Percentiles rank a stretch among this genome's conserved stretches.
phyloP scores from a whole-genome alignment of 2,329 filamentous ascomycete genomes.

The Fusarium sp. region DNA sequence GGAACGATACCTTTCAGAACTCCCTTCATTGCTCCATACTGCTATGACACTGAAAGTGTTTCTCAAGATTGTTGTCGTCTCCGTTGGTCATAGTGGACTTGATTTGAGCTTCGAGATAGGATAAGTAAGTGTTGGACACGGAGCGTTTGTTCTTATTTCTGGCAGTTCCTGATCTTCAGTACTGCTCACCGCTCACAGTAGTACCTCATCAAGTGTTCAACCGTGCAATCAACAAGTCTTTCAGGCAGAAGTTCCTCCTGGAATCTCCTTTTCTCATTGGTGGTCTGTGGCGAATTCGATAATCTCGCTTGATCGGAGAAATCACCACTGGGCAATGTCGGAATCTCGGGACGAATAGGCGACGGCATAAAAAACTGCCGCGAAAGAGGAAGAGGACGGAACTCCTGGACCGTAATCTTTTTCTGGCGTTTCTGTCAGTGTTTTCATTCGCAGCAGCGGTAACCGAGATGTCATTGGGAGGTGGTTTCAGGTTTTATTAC shows the following conservation, averaged over 20 bases:
- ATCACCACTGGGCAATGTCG: not conserved
- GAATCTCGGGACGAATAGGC: not conserved
- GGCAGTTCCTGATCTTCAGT: too few relatives aligned
- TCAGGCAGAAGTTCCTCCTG: not conserved
- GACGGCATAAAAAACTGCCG: not conserved
- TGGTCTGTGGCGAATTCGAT: not conserved
- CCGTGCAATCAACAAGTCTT: not conserved
- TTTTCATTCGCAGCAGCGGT: not conserved
- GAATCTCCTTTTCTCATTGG: not conserved
- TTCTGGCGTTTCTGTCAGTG: not conserved
- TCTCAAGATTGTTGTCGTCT: too few relatives aligned
- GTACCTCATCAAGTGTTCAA: not conserved
- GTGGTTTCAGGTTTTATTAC: not conserved
- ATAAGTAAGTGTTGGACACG: too few relatives aligned
- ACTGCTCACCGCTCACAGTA: too few relatives aligned
- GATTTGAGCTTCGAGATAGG: too few relatives aligned
- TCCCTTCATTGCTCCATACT: not conserved
- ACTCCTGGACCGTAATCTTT: not conserved
- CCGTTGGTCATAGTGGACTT: too few relatives aligned
- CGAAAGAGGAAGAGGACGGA: not conserved
- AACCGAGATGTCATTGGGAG: not conserved
- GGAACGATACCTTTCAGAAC: not conserved
- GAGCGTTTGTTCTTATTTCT: too few relatives aligned
- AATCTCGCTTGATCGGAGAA: not conserved
- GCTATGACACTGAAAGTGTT: too few relatives aligned